Conservation (phyloP, 345 rosid genomes). For the Citrus unshiu region DNA sequence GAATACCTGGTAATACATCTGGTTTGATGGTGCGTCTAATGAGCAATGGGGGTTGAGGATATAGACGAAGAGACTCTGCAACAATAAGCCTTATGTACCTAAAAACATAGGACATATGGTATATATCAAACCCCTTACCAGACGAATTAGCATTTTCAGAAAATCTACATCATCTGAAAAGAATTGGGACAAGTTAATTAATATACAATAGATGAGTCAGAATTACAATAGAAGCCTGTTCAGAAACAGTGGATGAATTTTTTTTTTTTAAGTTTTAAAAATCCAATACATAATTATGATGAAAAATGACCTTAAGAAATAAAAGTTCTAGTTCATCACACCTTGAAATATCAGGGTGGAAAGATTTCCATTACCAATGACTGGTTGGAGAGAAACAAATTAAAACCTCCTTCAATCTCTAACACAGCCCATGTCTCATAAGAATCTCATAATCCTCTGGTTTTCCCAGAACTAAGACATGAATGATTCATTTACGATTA, state of each 20-base stretch:
- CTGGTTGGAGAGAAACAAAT: not conserved
- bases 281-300: not conserved
- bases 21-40: slow-evolving; percentile 75
- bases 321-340: not conserved
- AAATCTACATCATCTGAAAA: not conserved
- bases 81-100: slow-evolving; percentile 81
- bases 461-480: not conserved
- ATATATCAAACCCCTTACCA: not conserved
- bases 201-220: not conserved
- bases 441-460: not conserved
- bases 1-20: slow-evolving; percentile 74
- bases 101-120: slow-evolving; percentile 16
- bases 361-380: not conserved
- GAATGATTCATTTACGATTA: not conserved
- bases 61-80: slow-evolving; percentile 86
- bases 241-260: not conserved
- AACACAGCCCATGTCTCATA: not conserved
- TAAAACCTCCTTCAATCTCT: not conserved
- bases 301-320: not conserved
- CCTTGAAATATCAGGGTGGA: not conserved
- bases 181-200: not conserved
- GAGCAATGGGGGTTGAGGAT: slow-evolving; percentile 91
- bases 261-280: not conserved
- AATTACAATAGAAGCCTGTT: not conserved
- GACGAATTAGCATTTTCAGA: not conserved